Conservation (phyloP, 2,329 filamentous ascomycete genomes). For the Huntiella savannae region DNA sequence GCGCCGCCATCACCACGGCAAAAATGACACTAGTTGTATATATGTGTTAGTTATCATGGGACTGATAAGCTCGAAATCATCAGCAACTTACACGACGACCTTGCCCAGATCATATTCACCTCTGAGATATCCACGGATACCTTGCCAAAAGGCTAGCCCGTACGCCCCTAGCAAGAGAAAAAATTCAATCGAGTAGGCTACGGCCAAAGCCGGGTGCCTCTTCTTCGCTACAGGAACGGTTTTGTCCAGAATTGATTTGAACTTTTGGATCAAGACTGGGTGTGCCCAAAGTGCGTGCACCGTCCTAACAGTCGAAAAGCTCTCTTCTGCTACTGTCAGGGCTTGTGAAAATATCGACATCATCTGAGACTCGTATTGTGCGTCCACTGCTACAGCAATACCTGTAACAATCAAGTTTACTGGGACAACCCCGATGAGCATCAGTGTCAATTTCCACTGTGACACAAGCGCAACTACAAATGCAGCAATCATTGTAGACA, state of each 20-base stretch:
- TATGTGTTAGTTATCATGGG: not conserved
- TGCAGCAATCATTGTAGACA: slow-evolving; percentile 22
- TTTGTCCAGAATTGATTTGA: slow-evolving; percentile 23
- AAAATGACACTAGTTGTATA: slow-evolving; percentile 23
- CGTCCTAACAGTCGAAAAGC: slow-evolving; percentile 28
- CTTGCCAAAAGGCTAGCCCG: slow-evolving; percentile 32
- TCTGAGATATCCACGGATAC: slow-evolving; percentile 25
- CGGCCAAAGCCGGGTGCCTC: slow-evolving; percentile 25
- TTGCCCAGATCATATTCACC: slow-evolving; percentile 29
- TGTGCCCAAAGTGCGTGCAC: slow-evolving; percentile 32
- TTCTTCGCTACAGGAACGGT: slow-evolving; percentile 22
- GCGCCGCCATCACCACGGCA: slow-evolving; percentile 27
- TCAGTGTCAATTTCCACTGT: slow-evolving; percentile 25
- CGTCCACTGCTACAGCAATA: slow-evolving; percentile 22
- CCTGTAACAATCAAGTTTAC: slow-evolving; percentile 23
- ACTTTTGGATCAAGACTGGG: slow-evolving; percentile 23
- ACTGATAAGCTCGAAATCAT: not conserved
- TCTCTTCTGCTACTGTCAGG: slow-evolving; percentile 28
- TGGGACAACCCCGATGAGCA: slow-evolving; percentile 27
- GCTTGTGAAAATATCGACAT: slow-evolving; percentile 25
- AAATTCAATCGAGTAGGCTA: slow-evolving; percentile 27
- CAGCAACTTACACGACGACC: slow-evolving; percentile 24
- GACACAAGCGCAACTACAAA: slow-evolving; percentile 23
- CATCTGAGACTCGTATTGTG: slow-evolving; percentile 24
- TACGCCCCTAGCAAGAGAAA: slow-evolving; percentile 29